Conservation (phyloP, 2,329 filamentous ascomycete genomes). For the Zymoseptoria passerinii region DNA sequence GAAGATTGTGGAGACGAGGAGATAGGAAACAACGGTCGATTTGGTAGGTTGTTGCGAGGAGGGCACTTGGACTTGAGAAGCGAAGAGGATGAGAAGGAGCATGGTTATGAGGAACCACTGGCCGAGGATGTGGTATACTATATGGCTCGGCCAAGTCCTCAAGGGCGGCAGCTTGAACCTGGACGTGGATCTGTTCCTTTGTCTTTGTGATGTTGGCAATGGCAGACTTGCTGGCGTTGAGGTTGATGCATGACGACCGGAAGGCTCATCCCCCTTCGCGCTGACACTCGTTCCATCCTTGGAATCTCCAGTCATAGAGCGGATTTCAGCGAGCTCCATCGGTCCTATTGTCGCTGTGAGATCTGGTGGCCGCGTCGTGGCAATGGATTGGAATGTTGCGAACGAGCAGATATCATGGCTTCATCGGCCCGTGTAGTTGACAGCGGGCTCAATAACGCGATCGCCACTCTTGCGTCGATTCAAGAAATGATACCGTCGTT, state of each 20-base stretch:
- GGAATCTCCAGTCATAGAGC: neutral
- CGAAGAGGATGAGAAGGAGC: constrained; percentile 44
- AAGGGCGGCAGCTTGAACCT: neutral
- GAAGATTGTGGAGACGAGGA: constrained; percentile 61
- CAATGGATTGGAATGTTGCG: neutral
- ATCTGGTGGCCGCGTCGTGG: neutral
- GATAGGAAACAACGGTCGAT: constrained; percentile 52
- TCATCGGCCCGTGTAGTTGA: neutral
- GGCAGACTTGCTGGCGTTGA: neutral
- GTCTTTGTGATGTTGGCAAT: neutral
- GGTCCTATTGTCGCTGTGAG: neutral
- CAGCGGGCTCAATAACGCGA: neutral
- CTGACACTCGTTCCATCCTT: neutral
- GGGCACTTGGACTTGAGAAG: constrained; percentile 48
- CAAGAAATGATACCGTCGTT: neutral
- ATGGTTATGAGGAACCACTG: constrained; percentile 62
- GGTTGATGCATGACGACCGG: neutral
- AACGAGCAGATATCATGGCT: neutral
- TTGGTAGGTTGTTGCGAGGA: constrained; percentile 46
- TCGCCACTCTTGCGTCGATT: neutral
- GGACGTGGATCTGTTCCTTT: too few species aligned
- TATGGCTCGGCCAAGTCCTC: neutral
- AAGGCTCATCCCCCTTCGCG: neutral
- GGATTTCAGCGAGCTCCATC: neutral
- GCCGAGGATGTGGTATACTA: constrained; percentile 24